These are phyloP conservation scores for Carex cristatella DNA, from an alignment of 176 grass and related monocot genomes.

Conservation along the genomic window DNA sequence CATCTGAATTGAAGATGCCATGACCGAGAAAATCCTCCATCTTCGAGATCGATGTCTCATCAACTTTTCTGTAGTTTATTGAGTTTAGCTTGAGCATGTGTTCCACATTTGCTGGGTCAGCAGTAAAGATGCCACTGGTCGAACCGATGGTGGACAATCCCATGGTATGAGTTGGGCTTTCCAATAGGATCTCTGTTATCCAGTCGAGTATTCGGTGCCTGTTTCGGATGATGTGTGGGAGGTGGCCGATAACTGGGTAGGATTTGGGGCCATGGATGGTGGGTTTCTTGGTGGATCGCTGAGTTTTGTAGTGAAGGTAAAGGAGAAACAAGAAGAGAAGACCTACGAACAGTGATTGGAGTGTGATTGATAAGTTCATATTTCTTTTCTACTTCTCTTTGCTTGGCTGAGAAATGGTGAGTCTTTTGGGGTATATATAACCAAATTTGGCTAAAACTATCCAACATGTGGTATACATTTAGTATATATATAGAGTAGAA, in stretches of 20 bases:
- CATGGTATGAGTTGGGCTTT: constrained; percentile 27
- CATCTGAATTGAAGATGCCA: constrained; percentile 48
- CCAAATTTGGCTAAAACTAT: neutral
- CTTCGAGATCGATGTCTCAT: neutral
- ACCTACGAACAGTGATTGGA: neutral
- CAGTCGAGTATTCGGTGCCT: constrained; percentile 33
- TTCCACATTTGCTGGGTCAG: constrained; percentile 30
- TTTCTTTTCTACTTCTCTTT: neutral
- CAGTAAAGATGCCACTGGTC: constrained; percentile 18
- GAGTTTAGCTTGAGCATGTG: constrained; percentile 36
- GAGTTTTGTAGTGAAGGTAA: neutral
- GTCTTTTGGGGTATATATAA: neutral
- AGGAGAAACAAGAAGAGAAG: constrained; percentile 4
- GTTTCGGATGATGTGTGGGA: constrained; percentile 30
- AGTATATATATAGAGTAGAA: too few relatives aligned
- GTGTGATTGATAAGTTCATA: neutral
- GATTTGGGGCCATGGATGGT: constrained; percentile 4
- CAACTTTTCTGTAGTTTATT: constrained; percentile 25
- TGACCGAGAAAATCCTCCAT: constrained; percentile 31
- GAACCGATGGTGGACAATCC: constrained; percentile 6
- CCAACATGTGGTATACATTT: too few relatives aligned
- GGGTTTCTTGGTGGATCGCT: constrained; percentile 9
- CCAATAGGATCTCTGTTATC: constrained; percentile 11
- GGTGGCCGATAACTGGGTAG: constrained; percentile 33
- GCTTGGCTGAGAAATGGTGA: neutral